Percentiles rank a stretch among this genome's conserved stretches.
These are phyloP conservation scores for Sporothrix brasiliensis DNA, from an alignment of 2,329 filamentous ascomycete species.

Conservation along the genomic window DNA sequence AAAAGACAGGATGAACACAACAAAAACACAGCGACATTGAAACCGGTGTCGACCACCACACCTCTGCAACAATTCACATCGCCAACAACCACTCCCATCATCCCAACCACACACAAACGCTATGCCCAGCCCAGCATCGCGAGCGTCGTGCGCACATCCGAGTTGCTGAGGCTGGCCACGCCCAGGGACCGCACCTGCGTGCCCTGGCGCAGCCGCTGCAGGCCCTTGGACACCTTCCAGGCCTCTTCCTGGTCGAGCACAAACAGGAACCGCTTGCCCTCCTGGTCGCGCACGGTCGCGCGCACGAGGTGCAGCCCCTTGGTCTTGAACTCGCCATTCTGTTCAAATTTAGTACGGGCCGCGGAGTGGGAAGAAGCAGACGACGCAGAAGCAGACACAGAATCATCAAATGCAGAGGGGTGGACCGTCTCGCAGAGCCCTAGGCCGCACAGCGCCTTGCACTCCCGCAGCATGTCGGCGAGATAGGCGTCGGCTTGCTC, in stretches of 20 bases:
- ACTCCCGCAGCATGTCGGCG: slow-evolving; percentile 63
- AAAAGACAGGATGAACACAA: not conserved
- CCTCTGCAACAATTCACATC: not conserved
- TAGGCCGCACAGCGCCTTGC: slow-evolving; percentile 65
- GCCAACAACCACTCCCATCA: too few species aligned
- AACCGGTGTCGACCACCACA: not conserved
- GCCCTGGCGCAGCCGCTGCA: slow-evolving; percentile 63
- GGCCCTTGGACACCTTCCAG: slow-evolving; percentile 67
- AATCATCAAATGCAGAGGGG: slow-evolving; percentile 30
- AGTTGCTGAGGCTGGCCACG: slow-evolving; percentile 57
- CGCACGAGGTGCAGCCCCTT: slow-evolving; percentile 64
- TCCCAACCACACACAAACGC: slow-evolving; percentile 2
- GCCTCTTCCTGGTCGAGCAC: slow-evolving; percentile 65
- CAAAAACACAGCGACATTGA: not conserved
- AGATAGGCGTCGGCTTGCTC: slow-evolving; percentile 70
- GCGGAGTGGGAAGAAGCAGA: slow-evolving; percentile 37
- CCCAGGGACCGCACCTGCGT: slow-evolving; percentile 63
- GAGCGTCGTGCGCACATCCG: slow-evolving; percentile 59
- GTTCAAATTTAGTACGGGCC: slow-evolving; percentile 45
- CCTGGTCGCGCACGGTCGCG: slow-evolving; percentile 66
- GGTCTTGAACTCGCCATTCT: slow-evolving; percentile 57
- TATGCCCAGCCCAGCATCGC: slow-evolving; percentile 61
- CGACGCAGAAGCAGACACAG: slow-evolving; percentile 33
- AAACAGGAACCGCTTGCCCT: slow-evolving; percentile 68
- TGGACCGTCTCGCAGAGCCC: slow-evolving; percentile 51